phyloP scores from a whole-genome alignment of 495 filamentous ascomycete genomes.

The Aspergillus olivimuriae region DNA sequence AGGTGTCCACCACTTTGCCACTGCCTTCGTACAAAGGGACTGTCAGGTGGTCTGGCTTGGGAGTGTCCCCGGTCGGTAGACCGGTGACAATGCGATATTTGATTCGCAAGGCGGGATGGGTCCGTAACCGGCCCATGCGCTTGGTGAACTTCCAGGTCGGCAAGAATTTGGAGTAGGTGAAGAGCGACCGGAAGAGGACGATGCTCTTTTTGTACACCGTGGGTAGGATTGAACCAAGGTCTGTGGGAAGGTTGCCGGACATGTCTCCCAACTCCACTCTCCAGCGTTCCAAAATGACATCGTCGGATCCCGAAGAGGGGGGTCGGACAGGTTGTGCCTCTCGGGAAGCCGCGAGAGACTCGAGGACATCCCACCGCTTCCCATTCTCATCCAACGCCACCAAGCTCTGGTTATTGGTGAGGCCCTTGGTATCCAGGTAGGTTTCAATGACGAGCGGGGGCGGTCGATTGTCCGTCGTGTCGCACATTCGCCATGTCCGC shows the following conservation, averaged over 20 bases:
- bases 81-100: conserved; percentile 73
- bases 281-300: conserved; percentile 90
- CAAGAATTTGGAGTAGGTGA: conserved; percentile 71
- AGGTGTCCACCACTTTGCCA: conserved; percentile 64
- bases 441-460: conserved; percentile 87
- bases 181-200: conserved; percentile 90
- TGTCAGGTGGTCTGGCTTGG: conserved; percentile 58
- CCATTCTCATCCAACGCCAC: conserved; percentile 83
- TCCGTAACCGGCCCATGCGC: conserved; percentile 57
- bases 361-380: conserved; percentile 85
- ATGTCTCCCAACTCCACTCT: conserved; percentile 66
- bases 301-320: conserved; percentile 37
- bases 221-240: conserved; percentile 66
- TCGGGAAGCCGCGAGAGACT: conserved; percentile 62
- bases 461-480: conserved; percentile 69
- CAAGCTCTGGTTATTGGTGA: conserved; percentile 80
- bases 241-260: conserved; percentile 45
- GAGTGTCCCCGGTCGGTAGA: conserved; percentile 30
- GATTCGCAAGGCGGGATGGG: conserved; percentile 58
- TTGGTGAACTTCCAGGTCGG: conserved; percentile 86
- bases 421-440: conserved; percentile 72
- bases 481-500: conserved; percentile 68
- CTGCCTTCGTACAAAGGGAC: conserved; percentile 63
- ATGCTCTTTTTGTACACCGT: conserved; percentile 95
- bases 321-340: conserved; percentile 23